Base-by-base conservation (phyloP, 176 grass and related monocot genomes). In the Oryza australiensis region DNA sequence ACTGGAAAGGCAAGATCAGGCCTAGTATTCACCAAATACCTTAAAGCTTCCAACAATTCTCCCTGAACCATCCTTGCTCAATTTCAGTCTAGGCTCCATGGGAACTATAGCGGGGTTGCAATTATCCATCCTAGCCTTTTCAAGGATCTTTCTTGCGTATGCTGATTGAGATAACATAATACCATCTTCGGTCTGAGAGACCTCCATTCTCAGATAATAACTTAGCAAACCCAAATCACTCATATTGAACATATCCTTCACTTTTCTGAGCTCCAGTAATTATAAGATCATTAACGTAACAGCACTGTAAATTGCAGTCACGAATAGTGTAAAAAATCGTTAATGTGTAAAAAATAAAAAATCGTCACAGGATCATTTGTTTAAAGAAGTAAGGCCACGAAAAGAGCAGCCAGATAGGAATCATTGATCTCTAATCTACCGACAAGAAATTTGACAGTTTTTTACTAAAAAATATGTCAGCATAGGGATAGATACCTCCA, bases 121-220 rank as follows among this genome's bases (percentile, higher is more conserved):
- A 0, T 0, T 1, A 0, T 8, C 13, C 63, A 66, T 30, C 2
- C 27, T 13, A 16, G 5, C 26, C 12, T 0, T 2, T 0, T 4
- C 1, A 0, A 66, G 0, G 12, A 66, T 3, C 0, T 66, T 66
- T 0, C 4, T 2, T 3, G 63, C 63, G 32, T 66, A 66, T 28
- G 62, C 5, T 0, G 26, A 14, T 0, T 29, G 26, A 28, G 0
- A 7, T 3, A 64, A 6, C 1, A 26, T 1, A 0, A 64, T 15
- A 0, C 26, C 26, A 13, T 28, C 26, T 0, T 24, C 5, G 0
- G 4, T 13, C n/a, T 64, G 26, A 0, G 12, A 12, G 0, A 64
- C 62, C 9, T 64, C 12, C 1, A 64, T 28, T 0, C 26, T 26
- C 3, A 29, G 3, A 2, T 64, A 64, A 2, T 28, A 64, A 0